Percentiles rank a stretch among this genome's conserved stretches.
phyloP scores from a whole-genome alignment of 768 basidiomycete species.

The Rhizopogon roseolus region DNA sequence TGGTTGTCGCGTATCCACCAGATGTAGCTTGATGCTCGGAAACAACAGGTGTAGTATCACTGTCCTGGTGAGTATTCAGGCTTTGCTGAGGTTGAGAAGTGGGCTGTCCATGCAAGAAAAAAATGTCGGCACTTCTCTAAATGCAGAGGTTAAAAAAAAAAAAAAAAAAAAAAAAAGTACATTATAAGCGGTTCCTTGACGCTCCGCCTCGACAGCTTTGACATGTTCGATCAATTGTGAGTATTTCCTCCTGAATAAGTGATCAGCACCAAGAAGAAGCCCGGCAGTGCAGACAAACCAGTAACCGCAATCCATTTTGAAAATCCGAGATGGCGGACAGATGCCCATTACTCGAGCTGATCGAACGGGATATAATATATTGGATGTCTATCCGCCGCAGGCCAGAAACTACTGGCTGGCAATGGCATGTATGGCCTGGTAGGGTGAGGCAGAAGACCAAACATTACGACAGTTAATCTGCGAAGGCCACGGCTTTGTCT shows the following conservation, averaged over 20 bases:
- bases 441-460: not conserved
- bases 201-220: too few species aligned
- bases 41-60: not conserved
- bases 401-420: not conserved
- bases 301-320: not conserved
- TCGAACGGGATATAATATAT: too few species aligned
- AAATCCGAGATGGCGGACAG: too few species aligned
- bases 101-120: not conserved
- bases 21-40: not conserved
- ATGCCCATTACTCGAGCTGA: too few species aligned
- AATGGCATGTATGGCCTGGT: not conserved
- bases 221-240: not conserved
- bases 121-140: not conserved
- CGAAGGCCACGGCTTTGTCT: too few species aligned
- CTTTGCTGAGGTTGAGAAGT: not conserved
- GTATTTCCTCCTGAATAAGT: not conserved
- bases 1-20: too few species aligned
- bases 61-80: not conserved
- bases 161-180: too few species aligned
- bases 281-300: not conserved
- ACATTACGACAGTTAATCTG: too few species aligned
- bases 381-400: not conserved
- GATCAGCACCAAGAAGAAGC: not conserved
- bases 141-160: too few species aligned
- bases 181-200: not conserved